These are phyloP conservation scores for bread wheat (Triticum aestivum) DNA, from an alignment of 176 grass and related monocot genomes.

Conservation along the genomic window DNA sequence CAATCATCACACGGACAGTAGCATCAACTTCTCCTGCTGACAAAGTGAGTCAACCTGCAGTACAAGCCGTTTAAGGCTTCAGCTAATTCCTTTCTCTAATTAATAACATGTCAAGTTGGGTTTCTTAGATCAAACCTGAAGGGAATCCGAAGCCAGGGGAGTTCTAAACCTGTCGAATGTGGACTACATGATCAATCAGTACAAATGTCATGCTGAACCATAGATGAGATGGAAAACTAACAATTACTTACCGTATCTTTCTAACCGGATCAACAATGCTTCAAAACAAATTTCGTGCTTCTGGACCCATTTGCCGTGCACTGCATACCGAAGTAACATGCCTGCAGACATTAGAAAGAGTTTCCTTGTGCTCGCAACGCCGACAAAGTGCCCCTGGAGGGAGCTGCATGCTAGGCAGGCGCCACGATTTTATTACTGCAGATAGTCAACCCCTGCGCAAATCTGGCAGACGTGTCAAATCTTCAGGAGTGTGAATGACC, in stretches of 20 bases:
- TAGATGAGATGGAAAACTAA: background rate
- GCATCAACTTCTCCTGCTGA: background rate
- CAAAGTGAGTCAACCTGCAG: background rate
- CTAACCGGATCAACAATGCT: no score
- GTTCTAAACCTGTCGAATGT: background rate
- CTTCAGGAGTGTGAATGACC: constrained; percentile 10
- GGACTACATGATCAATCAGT: background rate
- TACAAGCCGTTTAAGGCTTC: background rate
- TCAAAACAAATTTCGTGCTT: background rate
- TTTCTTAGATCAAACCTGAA: background rate
- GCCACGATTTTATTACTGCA: background rate
- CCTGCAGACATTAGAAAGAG: background rate
- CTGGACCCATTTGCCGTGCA: background rate
- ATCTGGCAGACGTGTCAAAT: background rate
- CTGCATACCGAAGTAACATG: constrained; percentile 17
- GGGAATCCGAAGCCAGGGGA: background rate
- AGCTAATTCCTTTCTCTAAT: background rate
- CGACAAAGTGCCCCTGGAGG: constrained; percentile 32
- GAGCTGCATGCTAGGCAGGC: background rate
- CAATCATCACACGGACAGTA: background rate
- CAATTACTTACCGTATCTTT: background rate
- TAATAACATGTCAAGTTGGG: background rate
- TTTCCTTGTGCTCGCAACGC: constrained; percentile 15
- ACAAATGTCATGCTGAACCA: constrained; percentile 12
- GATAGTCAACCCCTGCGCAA: constrained; percentile 6